Evolutionary conservation across 2,329 filamentous ascomycete species (phyloP), one percentile per base, ranked within the genome.

Genomic region (Pseudohalonectria lignicola): DNA sequence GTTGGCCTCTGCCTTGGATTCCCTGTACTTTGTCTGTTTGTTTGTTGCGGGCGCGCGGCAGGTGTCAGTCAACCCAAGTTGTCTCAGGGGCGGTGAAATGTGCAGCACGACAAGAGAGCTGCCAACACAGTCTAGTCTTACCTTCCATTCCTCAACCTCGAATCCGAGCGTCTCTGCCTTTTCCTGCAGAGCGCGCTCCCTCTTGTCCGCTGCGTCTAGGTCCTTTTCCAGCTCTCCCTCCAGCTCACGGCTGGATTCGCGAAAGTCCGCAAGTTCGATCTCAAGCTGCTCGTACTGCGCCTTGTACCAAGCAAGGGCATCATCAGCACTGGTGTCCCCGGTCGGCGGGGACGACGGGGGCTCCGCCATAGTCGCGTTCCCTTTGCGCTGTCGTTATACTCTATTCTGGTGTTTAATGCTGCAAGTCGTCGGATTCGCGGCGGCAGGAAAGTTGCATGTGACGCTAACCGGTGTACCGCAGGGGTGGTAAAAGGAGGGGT

Each of bases 71-170:
- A n/a, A n/a, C n/a, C n/a, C n/a, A n/a, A n/a, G n/a, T n/a, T n/a
- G n/a, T n/a, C n/a, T n/a, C 23, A 26, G 12, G 23, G 12, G 23
- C 23, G 31, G 30, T 29, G 15, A 34, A 25, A 33, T 23, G 26
- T 25, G 30, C 7, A 7, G 8, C 12, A 26, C 23, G n/a, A n/a
- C n/a, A n/a, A n/a, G n/a, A n/a, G n/a, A n/a, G n/a, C n/a, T n/a
- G n/a, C n/a, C n/a, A n/a, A n/a, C n/a, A n/a, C n/a, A n/a, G n/a
- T n/a, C n/a, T 11, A 36, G 16, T 50, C 74, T 60, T 66, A 90
- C 87, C 79, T 96, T 96, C 92, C 92, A 98, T 63, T 98, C 92
- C 41, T 96, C 87, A 1, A 92, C 88, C 59, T 96, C 88, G 54
- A 86, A 98, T 36, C 74, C 77, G 45, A 94, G 61, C 28, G 71